A percentile compares a stretch with the other conserved stretches of the same genome.
phyloP scores from a whole-genome alignment of 2,329 filamentous ascomycete genomes.

The Neofusicoccum cordaticola region DNA sequence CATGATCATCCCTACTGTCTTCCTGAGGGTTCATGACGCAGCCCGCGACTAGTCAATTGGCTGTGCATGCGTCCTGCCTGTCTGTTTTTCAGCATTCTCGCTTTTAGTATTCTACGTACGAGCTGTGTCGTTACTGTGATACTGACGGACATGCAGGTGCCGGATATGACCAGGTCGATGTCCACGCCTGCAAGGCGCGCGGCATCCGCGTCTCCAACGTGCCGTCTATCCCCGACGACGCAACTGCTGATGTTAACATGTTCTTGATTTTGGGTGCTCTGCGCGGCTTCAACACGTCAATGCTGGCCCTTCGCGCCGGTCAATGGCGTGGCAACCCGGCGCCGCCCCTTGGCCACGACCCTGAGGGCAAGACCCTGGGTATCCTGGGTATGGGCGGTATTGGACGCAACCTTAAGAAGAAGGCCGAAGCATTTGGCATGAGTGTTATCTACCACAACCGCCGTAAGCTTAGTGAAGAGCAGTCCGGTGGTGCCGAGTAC shows the following conservation, averaged over 20 bases:
- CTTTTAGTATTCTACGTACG: neutral
- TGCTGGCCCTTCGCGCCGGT: constrained; percentile 63
- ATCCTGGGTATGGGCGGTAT: constrained; percentile 88
- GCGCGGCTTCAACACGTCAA: constrained; percentile 66
- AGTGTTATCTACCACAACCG: constrained; percentile 73
- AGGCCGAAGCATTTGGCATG: constrained; percentile 75
- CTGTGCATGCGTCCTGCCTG: too few species aligned
- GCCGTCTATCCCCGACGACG: constrained; percentile 76
- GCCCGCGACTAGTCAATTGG: too few species aligned
- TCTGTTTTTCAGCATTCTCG: neutral
- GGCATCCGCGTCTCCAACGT: constrained; percentile 73
- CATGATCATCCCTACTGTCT: too few species aligned
- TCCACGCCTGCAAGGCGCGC: constrained; percentile 66
- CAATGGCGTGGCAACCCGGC: constrained; percentile 62
- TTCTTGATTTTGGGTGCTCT: constrained; percentile 80
- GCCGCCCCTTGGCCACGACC: constrained; percentile 68
- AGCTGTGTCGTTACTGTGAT: neutral
- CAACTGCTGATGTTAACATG: constrained; percentile 77
- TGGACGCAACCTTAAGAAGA: constrained; percentile 71
- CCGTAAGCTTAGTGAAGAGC: constrained; percentile 54
- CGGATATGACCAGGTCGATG: constrained; percentile 81
- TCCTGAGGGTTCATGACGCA: too few species aligned
- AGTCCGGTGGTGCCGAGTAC: constrained; percentile 60
- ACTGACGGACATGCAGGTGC: constrained; percentile 54
- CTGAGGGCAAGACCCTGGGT: constrained; percentile 73